phyloP scores from a whole-genome alignment of 805 yeast species.

The Saccharomycopsis malanga region DNA sequence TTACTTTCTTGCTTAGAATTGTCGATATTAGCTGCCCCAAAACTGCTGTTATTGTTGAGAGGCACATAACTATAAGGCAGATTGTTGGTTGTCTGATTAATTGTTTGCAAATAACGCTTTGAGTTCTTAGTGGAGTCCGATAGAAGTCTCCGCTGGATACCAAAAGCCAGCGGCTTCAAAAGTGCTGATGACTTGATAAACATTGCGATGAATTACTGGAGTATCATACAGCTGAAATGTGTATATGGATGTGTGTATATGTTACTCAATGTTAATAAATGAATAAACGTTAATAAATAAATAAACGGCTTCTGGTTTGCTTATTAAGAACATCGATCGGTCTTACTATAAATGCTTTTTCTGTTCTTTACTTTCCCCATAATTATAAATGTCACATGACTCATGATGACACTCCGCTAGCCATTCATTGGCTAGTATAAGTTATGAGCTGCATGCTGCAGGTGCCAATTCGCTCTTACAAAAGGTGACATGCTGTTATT shows the following conservation, averaged over 20 bases:
- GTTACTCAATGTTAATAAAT: background rate
- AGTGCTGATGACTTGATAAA: too few species aligned
- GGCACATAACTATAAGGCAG: constrained; percentile 5
- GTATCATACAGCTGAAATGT: too few species aligned
- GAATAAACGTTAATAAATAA: background rate
- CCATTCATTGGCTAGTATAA: background rate
- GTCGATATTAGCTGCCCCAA: background rate
- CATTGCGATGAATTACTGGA: background rate
- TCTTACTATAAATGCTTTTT: too few species aligned
- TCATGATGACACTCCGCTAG: background rate
- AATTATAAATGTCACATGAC: background rate
- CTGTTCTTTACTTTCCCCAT: background rate
- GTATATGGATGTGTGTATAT: background rate
- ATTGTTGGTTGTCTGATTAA: constrained; percentile 5
- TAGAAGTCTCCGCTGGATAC: constrained; percentile 6
- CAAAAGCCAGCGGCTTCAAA: background rate
- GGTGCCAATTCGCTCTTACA: too few species aligned
- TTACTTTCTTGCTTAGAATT: background rate
- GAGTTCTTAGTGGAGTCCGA: constrained; percentile 15
- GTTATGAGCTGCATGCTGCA: too few species aligned
- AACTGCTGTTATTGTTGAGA: background rate
- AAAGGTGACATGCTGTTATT: too few species aligned
- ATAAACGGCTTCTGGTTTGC: too few species aligned
- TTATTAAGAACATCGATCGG: too few species aligned
- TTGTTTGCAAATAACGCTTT: constrained; percentile 20